Base-by-base conservation (phyloP, 1,284 basidiomycete genomes). In the Ustilago trichophora region DNA sequence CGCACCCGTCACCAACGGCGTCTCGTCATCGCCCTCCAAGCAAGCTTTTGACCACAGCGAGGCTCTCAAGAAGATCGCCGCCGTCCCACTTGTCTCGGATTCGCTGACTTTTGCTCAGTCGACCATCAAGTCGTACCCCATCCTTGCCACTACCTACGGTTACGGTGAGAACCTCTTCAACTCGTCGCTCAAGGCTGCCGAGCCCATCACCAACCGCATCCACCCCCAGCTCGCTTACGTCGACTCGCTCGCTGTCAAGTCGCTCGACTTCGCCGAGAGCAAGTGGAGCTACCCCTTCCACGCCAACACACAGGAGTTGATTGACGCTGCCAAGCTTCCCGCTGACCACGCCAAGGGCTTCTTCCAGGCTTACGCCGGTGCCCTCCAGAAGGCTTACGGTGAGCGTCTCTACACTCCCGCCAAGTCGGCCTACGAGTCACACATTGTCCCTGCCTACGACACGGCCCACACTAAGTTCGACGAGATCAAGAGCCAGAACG, bases 271-370 rank as follows among this genome's bases (percentile, higher is more conserved):
- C 49, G 77, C 68, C 43, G 78, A 80, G 62, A 64, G 62, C 69
- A 77, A 77, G 50, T 71, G 73, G 58, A 67, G 64, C 34, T 80
- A 80, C 65, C 79, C 79, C 27, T 80, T 80, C 72, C 70, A 77
- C 52, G 75, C 75, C 43, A 77, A 73, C 47, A 60, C 76, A 24
- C 50, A 59, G 29, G 72, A 80, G 35, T 47, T 80, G 24, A 59
- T 71, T 44, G 49, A 72, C 22, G 48, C 53, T 18, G 74, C 71
- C 44, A 69, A 71, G 65, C 40, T 56, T 7, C 73, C 75, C 24
- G 67, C 75, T 15, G 70, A 75, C 31, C 67, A 75, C 42, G 73
- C 69, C 27, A 34, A 38, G 13, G 38, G 47, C 18, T 44, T 75
- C n/a, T 32, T 77, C 46, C 44, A 70, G 12, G 46, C 68, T 12